Percentiles rank a stretch among this genome's conserved stretches.
phyloP scores from a whole-genome alignment of 345 rosid species.

The Arabis hirsuta region DNA sequence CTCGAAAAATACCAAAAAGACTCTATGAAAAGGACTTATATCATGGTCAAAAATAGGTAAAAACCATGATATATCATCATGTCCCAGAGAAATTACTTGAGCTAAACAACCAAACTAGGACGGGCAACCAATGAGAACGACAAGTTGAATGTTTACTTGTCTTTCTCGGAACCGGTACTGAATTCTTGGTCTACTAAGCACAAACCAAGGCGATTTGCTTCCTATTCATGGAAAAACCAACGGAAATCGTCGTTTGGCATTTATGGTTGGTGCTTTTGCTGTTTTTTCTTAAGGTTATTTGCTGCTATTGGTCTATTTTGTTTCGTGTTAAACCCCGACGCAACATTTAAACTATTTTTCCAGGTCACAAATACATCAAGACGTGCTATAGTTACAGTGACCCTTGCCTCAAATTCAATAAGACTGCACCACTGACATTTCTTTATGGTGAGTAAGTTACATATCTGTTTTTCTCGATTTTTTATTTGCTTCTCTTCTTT shows the following conservation, averaged over 20 bases:
- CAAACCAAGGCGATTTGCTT: slow-evolving; percentile 65
- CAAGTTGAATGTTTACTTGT: slow-evolving; percentile 69
- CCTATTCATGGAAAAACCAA: slow-evolving; percentile 57
- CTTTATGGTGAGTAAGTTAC: slow-evolving; percentile 63
- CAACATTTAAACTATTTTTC: slow-evolving; percentile 19
- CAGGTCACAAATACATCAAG: slow-evolving; percentile 65
- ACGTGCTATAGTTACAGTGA: slow-evolving; percentile 62
- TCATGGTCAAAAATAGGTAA: too few relatives aligned
- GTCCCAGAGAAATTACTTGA: slow-evolving; percentile 74
- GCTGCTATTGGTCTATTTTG: not conserved
- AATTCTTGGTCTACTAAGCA: slow-evolving; percentile 58
- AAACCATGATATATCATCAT: too few relatives aligned
- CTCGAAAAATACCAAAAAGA: too few relatives aligned
- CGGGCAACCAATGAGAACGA: slow-evolving; percentile 68
- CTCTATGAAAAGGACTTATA: too few relatives aligned
- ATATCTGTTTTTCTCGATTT: slow-evolving; percentile 24
- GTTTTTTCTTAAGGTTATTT: slow-evolving; percentile 4
- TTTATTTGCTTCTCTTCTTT: not conserved
- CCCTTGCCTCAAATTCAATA: slow-evolving; percentile 52
- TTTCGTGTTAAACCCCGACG: not conserved
- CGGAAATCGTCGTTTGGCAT: slow-evolving; percentile 79
- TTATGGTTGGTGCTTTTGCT: slow-evolving; percentile 55
- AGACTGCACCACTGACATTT: slow-evolving; percentile 74
- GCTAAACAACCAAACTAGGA: slow-evolving; percentile 64
- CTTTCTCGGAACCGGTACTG: slow-evolving; percentile 78